Evolutionary conservation across 306 rosid species (phyloP).

Genomic region (Casuarina cunninghamiana): DNA sequence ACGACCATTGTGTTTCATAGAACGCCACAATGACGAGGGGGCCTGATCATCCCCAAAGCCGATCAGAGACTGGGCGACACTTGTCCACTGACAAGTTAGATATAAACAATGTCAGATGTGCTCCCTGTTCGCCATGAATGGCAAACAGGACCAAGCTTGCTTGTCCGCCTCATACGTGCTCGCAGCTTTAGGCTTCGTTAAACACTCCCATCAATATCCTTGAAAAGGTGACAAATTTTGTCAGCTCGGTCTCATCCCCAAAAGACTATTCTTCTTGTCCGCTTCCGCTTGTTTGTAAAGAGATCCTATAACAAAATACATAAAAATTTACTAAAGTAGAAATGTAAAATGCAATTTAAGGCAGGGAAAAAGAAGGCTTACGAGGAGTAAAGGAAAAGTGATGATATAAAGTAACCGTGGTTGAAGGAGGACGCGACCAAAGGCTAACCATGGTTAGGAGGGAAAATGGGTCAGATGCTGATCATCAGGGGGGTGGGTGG

Average conservation of each 20-base stretch:
- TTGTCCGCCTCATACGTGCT: not conserved
- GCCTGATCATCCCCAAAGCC: not conserved
- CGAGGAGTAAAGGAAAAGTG: not conserved
- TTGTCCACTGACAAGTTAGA: slow-evolving; percentile 2
- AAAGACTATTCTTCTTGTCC: not conserved
- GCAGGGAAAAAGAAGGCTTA: not conserved
- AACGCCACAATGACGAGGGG: no score
- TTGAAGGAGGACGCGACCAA: slow-evolving; percentile 26
- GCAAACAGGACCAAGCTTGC: not conserved
- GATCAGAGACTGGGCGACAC: slow-evolving; percentile 2
- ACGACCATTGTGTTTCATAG: no score
- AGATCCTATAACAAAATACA: no score
- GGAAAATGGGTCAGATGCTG: slow-evolving; percentile 29
- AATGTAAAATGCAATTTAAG: not conserved
- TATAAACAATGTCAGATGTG: not conserved
- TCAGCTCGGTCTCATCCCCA: not conserved
- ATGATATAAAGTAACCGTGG: slow-evolving; percentile 59
- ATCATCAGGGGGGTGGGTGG: slow-evolving; percentile 18
- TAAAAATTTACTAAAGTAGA: no score
- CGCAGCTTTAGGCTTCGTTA: not conserved
- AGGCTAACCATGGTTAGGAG: slow-evolving; percentile 54
- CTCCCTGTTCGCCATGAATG: not conserved
- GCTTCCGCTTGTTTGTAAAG: not conserved
- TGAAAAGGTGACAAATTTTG: not conserved
- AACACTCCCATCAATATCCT: not conserved